phyloP scores from a whole-genome alignment of 352 stramenopile species.

The Nothophytophthora sp. region DNA sequence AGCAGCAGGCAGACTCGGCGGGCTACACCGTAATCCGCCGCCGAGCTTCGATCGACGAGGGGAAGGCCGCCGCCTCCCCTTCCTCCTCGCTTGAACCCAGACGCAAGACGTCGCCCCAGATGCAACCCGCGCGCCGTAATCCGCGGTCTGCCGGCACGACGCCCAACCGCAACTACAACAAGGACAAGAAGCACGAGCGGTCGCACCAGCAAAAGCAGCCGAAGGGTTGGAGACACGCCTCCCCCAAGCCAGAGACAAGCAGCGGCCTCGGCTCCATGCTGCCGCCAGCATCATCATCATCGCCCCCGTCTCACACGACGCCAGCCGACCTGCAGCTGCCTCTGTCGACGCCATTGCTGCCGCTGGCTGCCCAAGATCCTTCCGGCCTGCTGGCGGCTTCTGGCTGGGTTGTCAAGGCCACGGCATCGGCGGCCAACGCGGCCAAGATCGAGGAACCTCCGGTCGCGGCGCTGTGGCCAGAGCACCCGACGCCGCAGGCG shows the following conservation, averaged over 20 bases:
- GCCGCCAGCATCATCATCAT: neutral
- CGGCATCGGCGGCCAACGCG: conserved; percentile 15
- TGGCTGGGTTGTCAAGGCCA: conserved; percentile 29
- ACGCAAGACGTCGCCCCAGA: conserved; percentile 2
- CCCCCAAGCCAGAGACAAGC: conserved; percentile 11
- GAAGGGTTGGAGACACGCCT: conserved; percentile 18
- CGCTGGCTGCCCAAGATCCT: conserved; percentile 12
- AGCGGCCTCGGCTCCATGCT: conserved; percentile 13
- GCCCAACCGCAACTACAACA: conserved; percentile 5
- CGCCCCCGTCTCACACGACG: conserved; percentile 8
- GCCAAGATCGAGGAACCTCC: conserved; percentile 32
- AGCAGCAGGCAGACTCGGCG: conserved; percentile 37
- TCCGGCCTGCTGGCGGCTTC: conserved; percentile 28
- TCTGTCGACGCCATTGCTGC: conserved; percentile 1
- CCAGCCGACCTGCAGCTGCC: conserved; percentile 23
- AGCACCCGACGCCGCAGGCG: conserved; percentile 10
- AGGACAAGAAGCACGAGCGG: neutral
- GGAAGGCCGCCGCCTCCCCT: too few species aligned
- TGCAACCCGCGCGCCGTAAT: conserved; percentile 8
- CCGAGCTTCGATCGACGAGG: conserved; percentile 30
- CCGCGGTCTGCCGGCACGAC: conserved; percentile 8
- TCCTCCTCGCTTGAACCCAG: neutral
- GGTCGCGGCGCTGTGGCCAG: conserved; percentile 32
- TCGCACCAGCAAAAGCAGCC: conserved; percentile 13
- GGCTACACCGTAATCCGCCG: conserved; percentile 61